Conservation (phyloP, 371 early-diverging fungal species). For the Amoeboaphelidium protococcarum region DNA sequence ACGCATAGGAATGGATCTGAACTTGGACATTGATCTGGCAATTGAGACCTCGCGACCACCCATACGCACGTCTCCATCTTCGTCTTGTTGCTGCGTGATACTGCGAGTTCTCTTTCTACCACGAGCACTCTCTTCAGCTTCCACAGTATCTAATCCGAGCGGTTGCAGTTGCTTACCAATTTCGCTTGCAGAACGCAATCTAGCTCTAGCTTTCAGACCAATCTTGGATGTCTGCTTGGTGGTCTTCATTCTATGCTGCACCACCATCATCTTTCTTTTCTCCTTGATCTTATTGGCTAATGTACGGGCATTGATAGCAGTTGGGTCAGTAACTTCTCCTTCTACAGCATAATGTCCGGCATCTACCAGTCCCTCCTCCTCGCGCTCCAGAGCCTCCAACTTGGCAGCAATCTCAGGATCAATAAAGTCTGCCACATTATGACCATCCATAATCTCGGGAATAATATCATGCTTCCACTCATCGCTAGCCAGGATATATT, state of each 20-base stretch:
- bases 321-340: not conserved
- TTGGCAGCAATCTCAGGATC: conserved; percentile 92
- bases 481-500: conserved; percentile 43
- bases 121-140: not conserved
- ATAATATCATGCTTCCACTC: conserved; percentile 96
- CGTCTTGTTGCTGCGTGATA: no score
- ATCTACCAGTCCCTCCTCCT: conserved; percentile 72
- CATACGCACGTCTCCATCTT: not conserved
- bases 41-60: no score
- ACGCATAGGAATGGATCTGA: not conserved
- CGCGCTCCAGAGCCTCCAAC: conserved; percentile 80
- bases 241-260: conserved; percentile 37
- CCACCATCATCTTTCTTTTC: conserved; percentile 51
- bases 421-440: conserved; percentile 97
- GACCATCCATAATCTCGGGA: conserved; percentile 98
- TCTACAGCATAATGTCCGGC: conserved; percentile 14
- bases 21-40: no score
- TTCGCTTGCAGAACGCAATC: not conserved
- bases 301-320: conserved; percentile 23
- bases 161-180: not conserved
- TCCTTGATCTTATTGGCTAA: conserved; percentile 58
- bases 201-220: not conserved
- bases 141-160: not conserved
- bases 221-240: no score
- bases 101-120: not conserved